Base-by-base conservation (phyloP, 139 green algal genomes). In the Pleodorina starrii region DNA sequence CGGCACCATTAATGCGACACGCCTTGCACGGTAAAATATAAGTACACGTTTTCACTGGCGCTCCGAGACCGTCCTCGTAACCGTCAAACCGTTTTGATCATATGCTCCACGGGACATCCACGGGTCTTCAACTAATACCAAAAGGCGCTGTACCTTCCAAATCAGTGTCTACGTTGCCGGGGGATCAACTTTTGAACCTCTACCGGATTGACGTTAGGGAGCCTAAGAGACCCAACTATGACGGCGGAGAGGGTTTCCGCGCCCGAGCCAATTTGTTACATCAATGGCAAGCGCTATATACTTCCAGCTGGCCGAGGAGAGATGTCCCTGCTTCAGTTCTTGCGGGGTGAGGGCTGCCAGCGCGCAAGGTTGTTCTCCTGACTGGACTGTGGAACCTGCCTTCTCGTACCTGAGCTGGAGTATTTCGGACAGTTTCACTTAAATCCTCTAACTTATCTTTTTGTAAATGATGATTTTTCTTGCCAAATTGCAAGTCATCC, bases 261-360 rank as follows among this genome's bases (percentile, higher is more conserved):
- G 4, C 4, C 46, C 0, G 85, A 91, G 23, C 60, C 93, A 6
- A 83, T 99, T 0, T 80, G 69, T 38, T 99, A 96, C 60, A 90
- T 99, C 0, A 99, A 99, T 78, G 97, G 97, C 14, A 96, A 95
- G 79, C 93, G 95, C 25, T 90, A 94, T 42, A 86, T 92, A 14
- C 88, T 99, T 27, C 97, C 97, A 1, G 4, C 43, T 5, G 97
- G 93, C 5, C 59, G 91, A 4, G 97, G 92, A 0, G 96, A 99
- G 66, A 71, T 57, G 0, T 99, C 97, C 0, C 90, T 99, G 40
- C 94, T 99, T 36, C 85, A 96, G 40, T 99, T 93, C 83, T 84
- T 99, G 81, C 84, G 97, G 79, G 97, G 97, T 98, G 48, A n/a
- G 75, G 92, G 27, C 9, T 0, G 29, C 86, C 35, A 54, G 9